Percentiles rank a stretch among this genome's conserved stretches.
Evolutionary conservation across 805 yeast genomes (phyloP).

Genomic region (Maudiozyma serrabonitensis): DNA sequence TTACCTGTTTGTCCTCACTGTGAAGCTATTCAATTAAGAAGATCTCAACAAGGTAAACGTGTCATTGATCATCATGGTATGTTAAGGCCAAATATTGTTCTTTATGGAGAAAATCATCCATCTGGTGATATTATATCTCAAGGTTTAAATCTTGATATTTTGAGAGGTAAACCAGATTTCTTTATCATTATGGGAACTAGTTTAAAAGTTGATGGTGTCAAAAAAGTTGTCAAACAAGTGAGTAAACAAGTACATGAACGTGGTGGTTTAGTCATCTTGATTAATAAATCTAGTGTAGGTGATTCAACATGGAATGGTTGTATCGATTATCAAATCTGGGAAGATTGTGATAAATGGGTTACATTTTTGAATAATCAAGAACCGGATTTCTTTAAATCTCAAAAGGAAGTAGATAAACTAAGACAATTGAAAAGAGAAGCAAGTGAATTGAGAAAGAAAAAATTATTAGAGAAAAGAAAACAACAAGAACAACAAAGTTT

Average conservation of each 20-base stretch:
- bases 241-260: conserved; percentile 65
- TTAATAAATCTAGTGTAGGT: conserved; percentile 60
- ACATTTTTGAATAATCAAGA: conserved; percentile 39
- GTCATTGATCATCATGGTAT: conserved; percentile 60
- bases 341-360: conserved; percentile 82
- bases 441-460: conserved; percentile 22
- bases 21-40: conserved; percentile 40
- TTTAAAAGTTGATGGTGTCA: conserved; percentile 82
- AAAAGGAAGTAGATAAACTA: conserved; percentile 29
- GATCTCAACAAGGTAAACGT: conserved; percentile 65
- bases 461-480: conserved; percentile 4
- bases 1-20: conserved; percentile 76
- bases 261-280: conserved; percentile 68
- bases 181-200: conserved; percentile 90
- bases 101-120: conserved; percentile 93
- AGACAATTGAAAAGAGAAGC: conserved; percentile 25
- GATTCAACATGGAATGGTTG: conserved; percentile 56
- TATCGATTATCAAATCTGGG: conserved; percentile 69
- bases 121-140: conserved; percentile 68
- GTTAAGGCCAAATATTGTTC: conserved; percentile 79
- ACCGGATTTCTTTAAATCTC: conserved; percentile 56
- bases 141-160: conserved; percentile 56
- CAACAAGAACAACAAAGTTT: conserved; percentile 2
- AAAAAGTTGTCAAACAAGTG: conserved; percentile 57
- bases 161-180: conserved; percentile 56